Base-by-base conservation (phyloP, 768 basidiomycete species). In the Boletellus ananiceps region DNA sequence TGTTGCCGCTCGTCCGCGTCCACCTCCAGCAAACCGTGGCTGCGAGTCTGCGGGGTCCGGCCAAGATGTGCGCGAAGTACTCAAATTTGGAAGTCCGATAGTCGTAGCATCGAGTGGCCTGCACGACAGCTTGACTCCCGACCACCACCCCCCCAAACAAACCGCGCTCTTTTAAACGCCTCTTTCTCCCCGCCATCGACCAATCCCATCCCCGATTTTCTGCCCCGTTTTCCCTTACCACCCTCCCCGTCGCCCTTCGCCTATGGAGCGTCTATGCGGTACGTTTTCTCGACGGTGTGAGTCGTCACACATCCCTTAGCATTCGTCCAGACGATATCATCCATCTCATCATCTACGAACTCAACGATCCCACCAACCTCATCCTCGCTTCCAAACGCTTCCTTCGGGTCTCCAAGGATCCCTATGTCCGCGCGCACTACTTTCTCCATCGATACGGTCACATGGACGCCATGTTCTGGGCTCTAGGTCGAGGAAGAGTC, bases 351-450 rank as follows among this genome's bases (percentile, higher is more conserved):
- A 78, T 89, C 65, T 85, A 81, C 68, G 81, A 86, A 60, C 77
- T 88, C 46, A 69, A 74, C 57, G 80, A 84, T 66, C 87, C 87
- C 34, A 73, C 74, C 42, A 63, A 78, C 21, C 72, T 90, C 60
- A 77, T 77, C 6, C 74, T 75, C 46, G 68, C 76, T 40, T 84
- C 77, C 29, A 80, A 73, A 57, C 83, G 83, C 51, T 76, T 82
- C 60, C 63, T 81, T 57, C 62, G 69, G 11, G 80, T 89, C 68
- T 81, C 84, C 11, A 77, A 76, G 65, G 86, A 86, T 68, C 78
- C 86, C 49, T 88, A 87, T 62, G 80, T 86, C 55, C 78, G 86
- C 55, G 85, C 87, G 8, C 79, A 79, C 61, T 90, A 89, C 68
- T 89, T 90, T 66, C 78, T 90, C 57, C 69, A 74, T 56, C 84